phyloP scores from a whole-genome alignment of 2,329 filamentous ascomycete species.

The Dryadomyces quercus-mongolicae region DNA sequence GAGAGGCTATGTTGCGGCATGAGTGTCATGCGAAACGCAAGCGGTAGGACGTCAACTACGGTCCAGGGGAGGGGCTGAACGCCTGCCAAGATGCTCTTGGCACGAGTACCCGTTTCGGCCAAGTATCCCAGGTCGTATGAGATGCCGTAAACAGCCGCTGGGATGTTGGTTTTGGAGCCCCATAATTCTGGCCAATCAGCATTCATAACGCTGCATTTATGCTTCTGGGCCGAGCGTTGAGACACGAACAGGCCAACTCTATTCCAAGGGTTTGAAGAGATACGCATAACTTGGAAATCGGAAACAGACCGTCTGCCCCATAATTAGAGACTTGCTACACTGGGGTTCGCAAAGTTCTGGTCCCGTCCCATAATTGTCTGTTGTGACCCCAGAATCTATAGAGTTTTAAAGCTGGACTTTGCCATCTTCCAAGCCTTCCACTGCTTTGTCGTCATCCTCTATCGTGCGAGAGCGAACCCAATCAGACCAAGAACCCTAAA shows the following conservation, averaged over 20 bases:
- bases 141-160: neutral
- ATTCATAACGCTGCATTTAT: neutral
- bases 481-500: too few relatives aligned
- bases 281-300: neutral
- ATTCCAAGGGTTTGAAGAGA: neutral
- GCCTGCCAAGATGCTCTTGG: neutral
- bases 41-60: conserved; percentile 6
- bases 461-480: too few relatives aligned
- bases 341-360: neutral
- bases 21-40: conserved; percentile 8
- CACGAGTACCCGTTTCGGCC: too few relatives aligned
- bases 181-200: neutral
- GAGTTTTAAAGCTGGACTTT: too few relatives aligned
- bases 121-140: too few relatives aligned
- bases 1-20: neutral
- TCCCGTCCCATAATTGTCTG: too few relatives aligned
- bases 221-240: neutral
- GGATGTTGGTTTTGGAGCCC: neutral
- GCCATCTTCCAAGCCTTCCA: too few relatives aligned
- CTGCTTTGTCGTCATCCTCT: too few relatives aligned
- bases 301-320: neutral
- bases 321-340: neutral
- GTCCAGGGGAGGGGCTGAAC: neutral
- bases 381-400: too few relatives aligned
- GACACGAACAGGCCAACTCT: neutral